phyloP scores from a whole-genome alignment of 2,329 filamentous ascomycete species.

The Colletotrichum kahawae region DNA sequence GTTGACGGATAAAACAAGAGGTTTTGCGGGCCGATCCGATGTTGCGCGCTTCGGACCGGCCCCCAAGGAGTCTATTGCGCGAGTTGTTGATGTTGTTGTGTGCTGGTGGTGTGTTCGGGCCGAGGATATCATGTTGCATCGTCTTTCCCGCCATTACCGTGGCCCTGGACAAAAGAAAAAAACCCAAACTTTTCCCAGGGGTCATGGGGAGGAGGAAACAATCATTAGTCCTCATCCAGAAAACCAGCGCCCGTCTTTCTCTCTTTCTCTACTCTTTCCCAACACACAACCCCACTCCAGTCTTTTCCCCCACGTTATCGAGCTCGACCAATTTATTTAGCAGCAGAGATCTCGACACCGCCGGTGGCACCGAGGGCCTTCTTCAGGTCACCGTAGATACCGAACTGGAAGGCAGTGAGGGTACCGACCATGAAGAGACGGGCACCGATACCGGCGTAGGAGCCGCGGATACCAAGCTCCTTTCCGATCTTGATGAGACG shows the following conservation, averaged over 20 bases:
- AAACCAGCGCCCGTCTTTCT: conserved; percentile 6
- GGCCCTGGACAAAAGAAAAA: conserved; percentile 1
- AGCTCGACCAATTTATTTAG: conserved; percentile 39
- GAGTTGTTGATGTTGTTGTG: neutral
- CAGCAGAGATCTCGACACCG: conserved; percentile 72
- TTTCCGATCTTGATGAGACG: conserved; percentile 87
- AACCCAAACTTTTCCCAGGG: conserved; percentile 1
- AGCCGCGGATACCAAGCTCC: conserved; percentile 82
- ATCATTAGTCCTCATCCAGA: conserved; percentile 1
- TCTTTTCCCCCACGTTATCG: neutral
- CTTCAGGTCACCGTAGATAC: conserved; percentile 77
- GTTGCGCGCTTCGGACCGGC: conserved; percentile 1
- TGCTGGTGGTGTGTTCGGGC: neutral
- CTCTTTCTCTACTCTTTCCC: neutral
- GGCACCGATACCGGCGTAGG: conserved; percentile 81
- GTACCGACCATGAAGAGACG: conserved; percentile 70
- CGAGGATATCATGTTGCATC: conserved; percentile 15
- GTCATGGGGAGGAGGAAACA: neutral
- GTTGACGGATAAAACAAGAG: conserved; percentile 15
- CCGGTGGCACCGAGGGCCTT: conserved; percentile 72
- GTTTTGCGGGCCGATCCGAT: conserved; percentile 13
- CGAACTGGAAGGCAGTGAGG: conserved; percentile 81
- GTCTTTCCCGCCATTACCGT: conserved; percentile 12
- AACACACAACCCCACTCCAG: neutral
- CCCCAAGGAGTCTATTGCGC: neutral